These are phyloP conservation scores for Penicillium sp. DNA, from an alignment of 2,329 filamentous ascomycete species.

Conservation along the genomic window DNA sequence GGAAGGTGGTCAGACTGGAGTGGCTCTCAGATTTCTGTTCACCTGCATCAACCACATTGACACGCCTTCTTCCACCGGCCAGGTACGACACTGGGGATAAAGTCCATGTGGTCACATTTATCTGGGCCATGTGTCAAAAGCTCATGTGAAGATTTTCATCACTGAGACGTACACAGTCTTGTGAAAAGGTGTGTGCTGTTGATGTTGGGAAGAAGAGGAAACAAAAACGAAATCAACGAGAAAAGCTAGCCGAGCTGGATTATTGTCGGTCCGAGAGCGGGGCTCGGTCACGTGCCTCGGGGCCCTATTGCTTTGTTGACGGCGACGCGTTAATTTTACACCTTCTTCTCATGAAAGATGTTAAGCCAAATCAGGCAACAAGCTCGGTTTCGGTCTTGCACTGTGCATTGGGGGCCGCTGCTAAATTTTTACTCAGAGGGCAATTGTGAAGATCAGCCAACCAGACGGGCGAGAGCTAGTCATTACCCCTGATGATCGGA, in stretches of 20 bases:
- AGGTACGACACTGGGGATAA: slow-evolving; percentile 29
- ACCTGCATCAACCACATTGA: slow-evolving; percentile 39
- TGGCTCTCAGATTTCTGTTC: slow-evolving; percentile 49
- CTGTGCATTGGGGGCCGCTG: too few relatives aligned
- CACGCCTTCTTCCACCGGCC: slow-evolving; percentile 36
- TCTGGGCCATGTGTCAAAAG: slow-evolving; percentile 30
- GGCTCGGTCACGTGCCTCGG: slow-evolving; percentile 1
- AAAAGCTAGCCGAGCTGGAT: slow-evolving; percentile 14
- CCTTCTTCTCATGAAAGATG: too few relatives aligned
- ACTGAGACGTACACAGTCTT: slow-evolving; percentile 29
- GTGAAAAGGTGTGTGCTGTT: slow-evolving; percentile 1
- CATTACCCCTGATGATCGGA: too few relatives aligned
- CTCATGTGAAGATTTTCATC: slow-evolving; percentile 35
- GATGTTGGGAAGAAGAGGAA: background rate
- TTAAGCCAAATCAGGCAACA: too few relatives aligned
- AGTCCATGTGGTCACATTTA: slow-evolving; percentile 24
- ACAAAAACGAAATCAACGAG: background rate
- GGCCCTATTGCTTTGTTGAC: background rate
- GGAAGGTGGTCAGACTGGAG: slow-evolving; percentile 6
- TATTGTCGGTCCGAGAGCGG: slow-evolving; percentile 5
- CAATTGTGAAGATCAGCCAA: too few relatives aligned
- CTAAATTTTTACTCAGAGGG: too few relatives aligned
- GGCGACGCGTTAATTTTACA: too few relatives aligned
- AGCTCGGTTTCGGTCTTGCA: too few relatives aligned
- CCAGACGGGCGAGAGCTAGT: too few relatives aligned